Evolutionary conservation across 495 filamentous ascomycete genomes (phyloP).

Genomic region (Penicillium ochrochloron): DNA sequence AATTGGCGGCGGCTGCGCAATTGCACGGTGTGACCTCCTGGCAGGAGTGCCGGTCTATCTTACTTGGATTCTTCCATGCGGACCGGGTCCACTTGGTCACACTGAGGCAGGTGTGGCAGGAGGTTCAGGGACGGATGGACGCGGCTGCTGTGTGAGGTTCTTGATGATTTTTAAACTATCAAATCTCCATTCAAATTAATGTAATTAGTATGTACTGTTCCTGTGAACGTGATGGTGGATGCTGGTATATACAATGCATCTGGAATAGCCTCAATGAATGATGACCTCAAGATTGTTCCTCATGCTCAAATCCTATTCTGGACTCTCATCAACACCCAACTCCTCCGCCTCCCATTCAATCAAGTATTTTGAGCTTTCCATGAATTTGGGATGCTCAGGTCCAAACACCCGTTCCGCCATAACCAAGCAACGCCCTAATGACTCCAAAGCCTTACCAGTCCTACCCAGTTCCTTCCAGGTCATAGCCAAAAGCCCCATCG

Average conservation of each 20-base stretch:
- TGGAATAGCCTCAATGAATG: slow-evolving; percentile 4
- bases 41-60: slow-evolving; percentile 43
- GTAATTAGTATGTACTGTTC: background rate
- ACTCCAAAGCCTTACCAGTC: slow-evolving; percentile 8
- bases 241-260: background rate
- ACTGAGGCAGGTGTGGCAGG: slow-evolving; percentile 45
- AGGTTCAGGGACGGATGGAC: slow-evolving; percentile 34
- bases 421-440: slow-evolving; percentile 9
- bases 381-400: background rate
- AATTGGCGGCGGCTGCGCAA: slow-evolving; percentile 38
- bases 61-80: slow-evolving; percentile 48
- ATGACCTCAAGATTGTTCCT: background rate
- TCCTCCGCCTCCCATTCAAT: slow-evolving; percentile 12
- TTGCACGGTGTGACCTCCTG: slow-evolving; percentile 41
- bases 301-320: background rate
- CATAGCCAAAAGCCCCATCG: background rate
- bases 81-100: slow-evolving; percentile 44
- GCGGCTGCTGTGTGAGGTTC: slow-evolving; percentile 11
- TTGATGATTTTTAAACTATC: background rate
- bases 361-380: slow-evolving; percentile 4
- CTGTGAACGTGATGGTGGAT: slow-evolving; percentile 1
- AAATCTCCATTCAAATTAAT: slow-evolving; percentile 10
- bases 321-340: background rate
- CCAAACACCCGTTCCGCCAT: slow-evolving; percentile 12
- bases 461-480: slow-evolving; percentile 6